Evolutionary conservation across 371 early-diverging fungal species (phyloP).

Genomic region (Apophysomyces elegans): DNA sequence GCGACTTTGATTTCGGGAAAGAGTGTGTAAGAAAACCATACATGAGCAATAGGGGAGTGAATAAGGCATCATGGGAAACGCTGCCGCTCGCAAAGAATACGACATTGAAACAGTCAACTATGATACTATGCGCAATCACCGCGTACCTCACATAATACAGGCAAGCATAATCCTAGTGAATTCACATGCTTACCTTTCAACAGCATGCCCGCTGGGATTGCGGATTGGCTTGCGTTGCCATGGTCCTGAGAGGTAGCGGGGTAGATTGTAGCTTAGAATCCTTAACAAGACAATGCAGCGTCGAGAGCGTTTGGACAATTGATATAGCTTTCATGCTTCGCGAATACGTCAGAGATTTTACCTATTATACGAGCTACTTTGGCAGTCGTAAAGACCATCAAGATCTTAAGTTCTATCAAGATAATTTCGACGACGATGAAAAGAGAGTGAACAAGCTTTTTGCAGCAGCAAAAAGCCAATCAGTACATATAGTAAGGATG

Average conservation of each 20-base stretch:
- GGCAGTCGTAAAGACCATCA: conserved; percentile 76
- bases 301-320: conserved; percentile 80
- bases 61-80: too few relatives aligned
- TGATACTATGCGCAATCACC: not conserved
- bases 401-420: conserved; percentile 67
- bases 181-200: not conserved
- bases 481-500: conserved; percentile 71
- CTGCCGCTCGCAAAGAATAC: not conserved
- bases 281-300: conserved; percentile 43
- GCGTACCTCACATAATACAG: conserved; percentile 24
- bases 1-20: too few relatives aligned
- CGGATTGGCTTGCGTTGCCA: conserved; percentile 79
- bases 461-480: conserved; percentile 65
- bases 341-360: conserved; percentile 72
- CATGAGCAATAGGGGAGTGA: too few relatives aligned
- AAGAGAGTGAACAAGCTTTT: conserved; percentile 73
- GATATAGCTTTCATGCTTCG: conserved; percentile 76
- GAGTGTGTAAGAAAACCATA: too few relatives aligned
- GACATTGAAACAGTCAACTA: not conserved
- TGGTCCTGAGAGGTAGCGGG: conserved; percentile 67
- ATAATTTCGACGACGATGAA: conserved; percentile 67
- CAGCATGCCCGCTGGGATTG: conserved; percentile 74
- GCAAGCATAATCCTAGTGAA: not conserved
- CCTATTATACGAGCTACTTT: conserved; percentile 80
- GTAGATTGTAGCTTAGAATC: conserved; percentile 42